Percentiles rank a stretch among this genome's conserved stretches.
Conservation (phyloP, 2,329 filamentous ascomycete species). For the Truncatella angustata region DNA sequence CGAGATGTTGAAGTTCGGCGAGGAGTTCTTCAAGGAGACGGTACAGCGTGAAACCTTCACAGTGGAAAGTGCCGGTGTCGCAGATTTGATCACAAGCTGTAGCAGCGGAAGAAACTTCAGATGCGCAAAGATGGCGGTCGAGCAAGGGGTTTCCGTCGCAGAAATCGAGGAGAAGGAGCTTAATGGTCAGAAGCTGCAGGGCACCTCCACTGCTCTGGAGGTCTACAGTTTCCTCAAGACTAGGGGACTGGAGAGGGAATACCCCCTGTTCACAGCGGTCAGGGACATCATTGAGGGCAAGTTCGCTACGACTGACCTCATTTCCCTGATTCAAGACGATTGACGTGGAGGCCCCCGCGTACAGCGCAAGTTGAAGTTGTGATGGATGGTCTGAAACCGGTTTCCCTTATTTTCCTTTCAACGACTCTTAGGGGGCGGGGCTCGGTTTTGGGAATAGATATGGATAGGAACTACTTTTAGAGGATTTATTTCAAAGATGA, state of each 20-base stretch:
- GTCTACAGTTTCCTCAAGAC: slow-evolving; percentile 86
- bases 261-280: slow-evolving; percentile 90
- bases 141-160: slow-evolving; percentile 74
- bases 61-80: slow-evolving; percentile 93
- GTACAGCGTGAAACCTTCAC: slow-evolving; percentile 85
- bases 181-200: slow-evolving; percentile 98
- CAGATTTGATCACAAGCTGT: slow-evolving; percentile 93
- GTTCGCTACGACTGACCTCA: slow-evolving; percentile 77
- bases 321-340: slow-evolving; percentile 53
- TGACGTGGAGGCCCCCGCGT: background rate
- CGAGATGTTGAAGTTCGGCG: slow-evolving; percentile 95
- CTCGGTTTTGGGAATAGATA: background rate
- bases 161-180: slow-evolving; percentile 88
- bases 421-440: background rate
- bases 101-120: slow-evolving; percentile 90
- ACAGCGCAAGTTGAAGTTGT: background rate
- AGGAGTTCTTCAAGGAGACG: slow-evolving; percentile 84
- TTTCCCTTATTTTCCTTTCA: too few species aligned
- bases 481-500: too few species aligned
- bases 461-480: background rate
- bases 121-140: slow-evolving; percentile 84
- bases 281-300: slow-evolving; percentile 76
- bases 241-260: slow-evolving; percentile 74
- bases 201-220: slow-evolving; percentile 86
- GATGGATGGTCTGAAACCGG: background rate